A percentile compares a stretch with the other conserved stretches of the same genome.
Evolutionary conservation across 306 rosid species (phyloP).

Genomic region (Rosa lucieae): DNA sequence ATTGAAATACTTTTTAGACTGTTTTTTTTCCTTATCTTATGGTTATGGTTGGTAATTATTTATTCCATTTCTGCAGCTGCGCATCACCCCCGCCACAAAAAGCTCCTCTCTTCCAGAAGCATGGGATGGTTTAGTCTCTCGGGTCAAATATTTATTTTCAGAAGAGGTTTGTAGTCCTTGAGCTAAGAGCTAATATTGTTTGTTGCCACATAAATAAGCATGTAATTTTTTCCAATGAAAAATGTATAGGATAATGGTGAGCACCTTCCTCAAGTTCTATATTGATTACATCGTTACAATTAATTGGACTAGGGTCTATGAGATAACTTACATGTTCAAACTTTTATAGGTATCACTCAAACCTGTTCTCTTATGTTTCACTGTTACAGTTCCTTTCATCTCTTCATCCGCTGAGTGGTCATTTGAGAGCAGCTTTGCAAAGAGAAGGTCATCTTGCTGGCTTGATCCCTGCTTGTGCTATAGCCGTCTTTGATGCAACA

Average conservation of each 20-base stretch:
- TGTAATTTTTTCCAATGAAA: conserved; percentile 3
- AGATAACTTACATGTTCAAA: background rate
- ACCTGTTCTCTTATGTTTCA: conserved; percentile 32
- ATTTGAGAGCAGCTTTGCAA: conserved; percentile 66
- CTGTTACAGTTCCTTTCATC: conserved; percentile 63
- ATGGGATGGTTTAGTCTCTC: conserved; percentile 51
- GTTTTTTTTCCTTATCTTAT: background rate
- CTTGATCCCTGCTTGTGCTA: conserved; percentile 60
- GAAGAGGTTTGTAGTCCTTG: conserved; percentile 57
- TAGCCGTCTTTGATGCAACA: conserved; percentile 60
- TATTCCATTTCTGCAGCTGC: conserved; percentile 57
- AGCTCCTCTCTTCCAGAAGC: conserved; percentile 62
- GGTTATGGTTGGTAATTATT: conserved; percentile 11
- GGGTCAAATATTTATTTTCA: conserved; percentile 59
- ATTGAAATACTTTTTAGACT: background rate
- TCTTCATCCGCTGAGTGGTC: conserved; percentile 84
- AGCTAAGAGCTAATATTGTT: background rate
- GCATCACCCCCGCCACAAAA: conserved; percentile 37
- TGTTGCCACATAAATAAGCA: conserved; percentile 5
- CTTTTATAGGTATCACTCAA: conserved; percentile 8
- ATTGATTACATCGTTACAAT: background rate
- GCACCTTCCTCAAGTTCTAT: background rate
- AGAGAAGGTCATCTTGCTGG: conserved; percentile 67
- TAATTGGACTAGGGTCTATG: background rate
- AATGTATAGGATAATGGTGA: background rate